Percentiles rank a stretch among this genome's conserved stretches.
Evolutionary conservation across 306 rosid species (phyloP).

Genomic region (Acacia acuminata): DNA sequence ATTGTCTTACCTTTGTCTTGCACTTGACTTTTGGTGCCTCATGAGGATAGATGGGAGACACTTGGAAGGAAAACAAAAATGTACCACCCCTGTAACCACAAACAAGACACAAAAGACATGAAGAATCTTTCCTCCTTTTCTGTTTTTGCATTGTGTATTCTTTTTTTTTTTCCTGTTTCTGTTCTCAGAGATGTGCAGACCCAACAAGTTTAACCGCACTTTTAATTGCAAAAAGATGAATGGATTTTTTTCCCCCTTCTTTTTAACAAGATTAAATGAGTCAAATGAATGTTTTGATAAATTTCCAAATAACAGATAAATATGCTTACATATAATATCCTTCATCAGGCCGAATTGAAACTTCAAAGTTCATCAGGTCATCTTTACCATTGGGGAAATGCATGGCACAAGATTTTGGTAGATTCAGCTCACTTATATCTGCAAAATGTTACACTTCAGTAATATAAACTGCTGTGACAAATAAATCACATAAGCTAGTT

Average conservation of each 20-base stretch:
- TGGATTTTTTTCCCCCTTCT: too few species aligned
- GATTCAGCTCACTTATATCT: slow-evolving; percentile 95
- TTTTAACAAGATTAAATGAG: not conserved
- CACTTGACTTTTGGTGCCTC: slow-evolving; percentile 84
- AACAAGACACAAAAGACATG: slow-evolving; percentile 7
- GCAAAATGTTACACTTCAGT: slow-evolving; percentile 38
- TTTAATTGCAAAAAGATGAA: not conserved
- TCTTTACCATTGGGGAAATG: slow-evolving; percentile 93
- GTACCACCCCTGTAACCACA: slow-evolving; percentile 60
- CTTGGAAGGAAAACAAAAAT: slow-evolving; percentile 66
- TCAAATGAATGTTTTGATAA: not conserved
- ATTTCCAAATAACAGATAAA: slow-evolving; percentile 22
- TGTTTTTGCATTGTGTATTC: not conserved
- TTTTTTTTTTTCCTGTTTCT: not conserved
- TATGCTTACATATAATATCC: slow-evolving; percentile 78
- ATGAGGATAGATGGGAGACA: slow-evolving; percentile 70
- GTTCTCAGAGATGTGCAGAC: not conserved
- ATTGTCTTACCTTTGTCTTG: slow-evolving; percentile 62
- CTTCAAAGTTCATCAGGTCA: slow-evolving; percentile 95
- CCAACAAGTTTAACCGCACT: not conserved
- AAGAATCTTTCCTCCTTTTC: not conserved
- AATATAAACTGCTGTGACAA: slow-evolving; percentile 26
- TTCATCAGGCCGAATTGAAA: slow-evolving; percentile 91
- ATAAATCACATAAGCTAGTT: not conserved
- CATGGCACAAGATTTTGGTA: slow-evolving; percentile 77